Evolutionary conservation across 192 early-diverging fungal species (phyloP).

Genomic region (Coemansia asiatica): DNA sequence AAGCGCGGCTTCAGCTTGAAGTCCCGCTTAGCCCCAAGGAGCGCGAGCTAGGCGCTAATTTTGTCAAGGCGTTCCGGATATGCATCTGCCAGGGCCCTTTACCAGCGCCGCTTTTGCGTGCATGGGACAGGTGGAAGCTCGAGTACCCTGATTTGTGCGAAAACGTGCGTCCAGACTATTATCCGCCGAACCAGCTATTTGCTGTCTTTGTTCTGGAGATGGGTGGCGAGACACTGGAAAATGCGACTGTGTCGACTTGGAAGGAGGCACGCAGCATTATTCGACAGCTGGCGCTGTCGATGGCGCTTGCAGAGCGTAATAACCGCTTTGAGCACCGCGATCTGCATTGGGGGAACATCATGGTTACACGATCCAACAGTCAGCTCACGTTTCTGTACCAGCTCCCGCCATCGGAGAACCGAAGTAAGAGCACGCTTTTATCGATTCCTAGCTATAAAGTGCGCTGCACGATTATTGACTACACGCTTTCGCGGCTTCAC

Average conservation of each 20-base stretch:
- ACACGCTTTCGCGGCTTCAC: slow-evolving; percentile 66
- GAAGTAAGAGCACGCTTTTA: slow-evolving; percentile 43
- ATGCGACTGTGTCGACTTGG: slow-evolving; percentile 58
- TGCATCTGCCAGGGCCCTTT: slow-evolving; percentile 70
- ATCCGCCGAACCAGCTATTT: slow-evolving; percentile 67
- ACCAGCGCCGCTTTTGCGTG: slow-evolving; percentile 62
- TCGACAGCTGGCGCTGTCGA: slow-evolving; percentile 62
- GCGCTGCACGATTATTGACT: slow-evolving; percentile 71
- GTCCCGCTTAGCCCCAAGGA: slow-evolving; percentile 46
- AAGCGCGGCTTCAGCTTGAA: slow-evolving; percentile 41
- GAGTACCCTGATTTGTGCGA: slow-evolving; percentile 62
- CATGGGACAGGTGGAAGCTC: slow-evolving; percentile 70
- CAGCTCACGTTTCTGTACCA: slow-evolving; percentile 53
- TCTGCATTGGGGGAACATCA: slow-evolving; percentile 74
- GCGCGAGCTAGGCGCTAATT: slow-evolving; percentile 45
- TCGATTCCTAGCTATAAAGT: slow-evolving; percentile 64
- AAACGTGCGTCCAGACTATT: slow-evolving; percentile 73
- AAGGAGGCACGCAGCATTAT: slow-evolving; percentile 66
- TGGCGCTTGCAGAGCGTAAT: slow-evolving; percentile 60
- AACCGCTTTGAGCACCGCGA: slow-evolving; percentile 68
- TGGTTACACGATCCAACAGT: slow-evolving; percentile 57
- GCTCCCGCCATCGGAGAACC: slow-evolving; percentile 38
- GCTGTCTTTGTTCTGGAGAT: slow-evolving; percentile 70
- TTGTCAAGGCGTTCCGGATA: slow-evolving; percentile 59
- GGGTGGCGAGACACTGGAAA: slow-evolving; percentile 72